Base-by-base conservation (phyloP, 1,139 yeast genomes). In the Suhomyces maxii region DNA sequence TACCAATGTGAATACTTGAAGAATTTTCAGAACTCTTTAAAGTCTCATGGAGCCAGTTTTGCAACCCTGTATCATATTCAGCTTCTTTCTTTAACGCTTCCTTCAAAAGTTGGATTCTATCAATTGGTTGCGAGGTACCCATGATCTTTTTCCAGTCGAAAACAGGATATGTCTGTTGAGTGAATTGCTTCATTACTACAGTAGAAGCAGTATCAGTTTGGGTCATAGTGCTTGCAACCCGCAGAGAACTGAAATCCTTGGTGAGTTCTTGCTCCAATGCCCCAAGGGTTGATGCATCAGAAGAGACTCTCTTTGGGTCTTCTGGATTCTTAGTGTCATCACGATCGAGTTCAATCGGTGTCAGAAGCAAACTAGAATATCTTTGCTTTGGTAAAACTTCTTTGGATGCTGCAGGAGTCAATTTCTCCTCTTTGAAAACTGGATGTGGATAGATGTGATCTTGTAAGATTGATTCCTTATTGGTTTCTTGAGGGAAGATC, bases 81-180 rank as follows among this genome's bases (percentile, higher is more conserved):
- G 58, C 47, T 54, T 79, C 83, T 37, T 69, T 68, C 8, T 49
- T 55, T 39, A 76, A 64, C 0, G 83, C 82, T 7, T 68, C 69
- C 46, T 65, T 68, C 42, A 77, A 67, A 40, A 69, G 62, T 8
- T 59, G 54, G 34, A 79, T 76, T 45, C 82, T 61, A 46, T 68
- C 74, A 8, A 63, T 57, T 5, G 81, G 69, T 51, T 76, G 79
- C 2, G 78, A 71, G 5, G 70, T 59, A 6, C 70, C 58, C 64
- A 74, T 65, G 30, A 79, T 77, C 37, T 65, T 59, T 48, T 73
- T 75, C 77, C 82, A 73, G 53, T 71, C 71, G 37, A 65, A 76
- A 1, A 65, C 68, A 2, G 77, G 77, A 37, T 70, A 69, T 14
- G 63, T 55, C 28, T 46, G 46, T n/a, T 38, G 46, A 12, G 39